Evolutionary conservation across 139 green algal genomes (phyloP), one percentile per base, ranked within the genome.

Genomic region (Microglena sp.): DNA sequence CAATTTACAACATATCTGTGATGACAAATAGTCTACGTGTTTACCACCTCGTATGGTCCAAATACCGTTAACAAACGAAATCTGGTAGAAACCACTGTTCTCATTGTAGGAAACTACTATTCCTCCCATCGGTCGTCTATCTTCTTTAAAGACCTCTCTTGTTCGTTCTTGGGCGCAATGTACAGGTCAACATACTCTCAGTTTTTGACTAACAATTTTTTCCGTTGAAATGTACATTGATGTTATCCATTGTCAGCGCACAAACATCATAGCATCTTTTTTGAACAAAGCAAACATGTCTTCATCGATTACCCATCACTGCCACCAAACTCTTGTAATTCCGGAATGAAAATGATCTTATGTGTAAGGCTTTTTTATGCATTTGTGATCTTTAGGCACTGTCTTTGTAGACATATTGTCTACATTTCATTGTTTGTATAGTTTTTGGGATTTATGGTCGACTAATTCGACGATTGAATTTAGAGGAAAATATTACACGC

Each of bases 321-420:
- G n/a, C n/a, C n/a, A n/a, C n/a, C n/a, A n/a, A n/a, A n/a, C n/a
- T n/a, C n/a, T n/a, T n/a, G n/a, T n/a, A 58, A 70, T 35, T 70
- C 64, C 1, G 64, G 64, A 11, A 45, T 1, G 24, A 70, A 70
- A 1, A 54, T 45, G 4, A 70, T 33, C 2, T 34, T 26, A 1
- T n/a, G 64, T 70, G 53, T 55, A 64, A 0, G 53, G 53, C 33
- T 58, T 70, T 1, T 45, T 43, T 82, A n/a, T n/a, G n/a, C n/a
- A n/a, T n/a, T 53, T 76, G 78, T 4, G 44, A 63, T 32, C 78
- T 56, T 35, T 83, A 70, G 30, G 77, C 77, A 34, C 67, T 76
- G n/a, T 77, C 2, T 65, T 78, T 64, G 81, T 55, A 58, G 34
- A 62, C 82, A 88, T 87, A 71, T 87, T 88, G 53, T 62, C 30